phyloP scores from a whole-genome alignment of 1,284 basidiomycete species.

The Pyrrhoderma lamaoense region DNA sequence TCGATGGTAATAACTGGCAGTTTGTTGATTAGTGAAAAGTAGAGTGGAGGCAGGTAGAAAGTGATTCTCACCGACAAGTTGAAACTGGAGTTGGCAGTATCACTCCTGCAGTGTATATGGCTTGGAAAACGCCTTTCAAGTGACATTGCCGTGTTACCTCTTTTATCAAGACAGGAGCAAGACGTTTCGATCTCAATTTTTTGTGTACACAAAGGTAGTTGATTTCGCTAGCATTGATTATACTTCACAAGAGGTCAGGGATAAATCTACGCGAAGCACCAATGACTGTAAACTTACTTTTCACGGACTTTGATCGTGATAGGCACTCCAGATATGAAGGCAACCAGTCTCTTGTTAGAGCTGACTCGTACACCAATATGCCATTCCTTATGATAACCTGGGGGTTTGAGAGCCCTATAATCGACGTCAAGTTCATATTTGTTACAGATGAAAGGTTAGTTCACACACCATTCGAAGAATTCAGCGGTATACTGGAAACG shows the following conservation, averaged over 20 bases:
- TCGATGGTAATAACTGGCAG: constrained; percentile 82
- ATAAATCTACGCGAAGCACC: background rate
- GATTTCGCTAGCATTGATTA: constrained; percentile 79
- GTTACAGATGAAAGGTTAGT: background rate
- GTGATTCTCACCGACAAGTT: constrained; percentile 52
- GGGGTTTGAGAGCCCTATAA: constrained; percentile 88
- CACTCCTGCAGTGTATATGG: constrained; percentile 92
- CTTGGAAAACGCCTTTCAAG: constrained; percentile 89
- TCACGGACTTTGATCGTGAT: constrained; percentile 72
- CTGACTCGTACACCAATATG: constrained; percentile 92
- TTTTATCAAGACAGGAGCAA: constrained; percentile 96
- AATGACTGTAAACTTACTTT: constrained; percentile 46
- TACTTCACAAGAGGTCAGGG: constrained; percentile 34
- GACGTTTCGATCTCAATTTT: constrained; percentile 90
- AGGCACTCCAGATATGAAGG: constrained; percentile 96
- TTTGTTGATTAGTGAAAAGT: background rate
- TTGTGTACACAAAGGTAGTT: constrained; percentile 99
- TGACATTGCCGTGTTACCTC: constrained; percentile 95
- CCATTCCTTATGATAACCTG: constrained; percentile 92
- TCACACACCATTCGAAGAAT: constrained; percentile 83
- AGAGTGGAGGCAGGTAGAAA: background rate
- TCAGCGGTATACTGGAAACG: constrained; percentile 95
- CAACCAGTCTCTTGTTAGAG: constrained; percentile 90
- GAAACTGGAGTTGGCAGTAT: constrained; percentile 88
- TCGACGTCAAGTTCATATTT: no score